Evolutionary conservation across 148 eudicot genomes (phyloP), one percentile per base, ranked within the genome.

Genomic region (Vaccinium corymbosum): DNA sequence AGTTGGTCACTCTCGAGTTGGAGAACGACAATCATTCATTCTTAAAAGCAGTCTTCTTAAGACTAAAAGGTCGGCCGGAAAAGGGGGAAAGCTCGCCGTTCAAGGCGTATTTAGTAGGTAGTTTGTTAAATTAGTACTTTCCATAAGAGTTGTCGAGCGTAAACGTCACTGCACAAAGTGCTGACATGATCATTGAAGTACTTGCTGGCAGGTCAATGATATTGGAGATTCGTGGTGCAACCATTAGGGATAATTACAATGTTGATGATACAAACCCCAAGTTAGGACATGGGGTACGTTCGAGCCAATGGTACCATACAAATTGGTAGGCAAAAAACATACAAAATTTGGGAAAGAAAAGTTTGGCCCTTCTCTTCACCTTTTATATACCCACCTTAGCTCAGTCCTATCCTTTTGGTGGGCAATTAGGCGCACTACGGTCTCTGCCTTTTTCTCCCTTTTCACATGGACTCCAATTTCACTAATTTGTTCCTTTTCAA

Each of bases 381-480:
- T 35, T 72, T 72, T 72, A 15, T 42, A 17, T 72, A 38, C 48
- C 76, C n/a, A 72, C 20, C 76, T 27, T 22, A 64, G 46, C 32
- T 35, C 76, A 72, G 8, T 38, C 76, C 50, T 32, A 72, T 72
- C n/a, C 49, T 72, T 72, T 72, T 14, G 76, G 76, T 72, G 76
- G 76, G 46, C 48, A 32, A 32, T 20, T 52, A n/a, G 52, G 76
- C 20, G 76, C 76, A 72, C 48, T 38, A 15, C 20, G 38, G 6
- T 68, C 17, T 14, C 73, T 13, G 3, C 38, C 70, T 32, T 72
- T 72, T 17, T 72, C 49, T 14, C 38, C 46, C 16, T 32, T 66
- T 32, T 72, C 76, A 72, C 76, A 72, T 35, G 73, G 76, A 72
- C 35, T 72, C 76, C 50, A 35, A 35, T 72, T 72, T 72, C 76